Base-by-base conservation (phyloP, 2,329 filamentous ascomycete species). In the Fusarium temperatum region DNA sequence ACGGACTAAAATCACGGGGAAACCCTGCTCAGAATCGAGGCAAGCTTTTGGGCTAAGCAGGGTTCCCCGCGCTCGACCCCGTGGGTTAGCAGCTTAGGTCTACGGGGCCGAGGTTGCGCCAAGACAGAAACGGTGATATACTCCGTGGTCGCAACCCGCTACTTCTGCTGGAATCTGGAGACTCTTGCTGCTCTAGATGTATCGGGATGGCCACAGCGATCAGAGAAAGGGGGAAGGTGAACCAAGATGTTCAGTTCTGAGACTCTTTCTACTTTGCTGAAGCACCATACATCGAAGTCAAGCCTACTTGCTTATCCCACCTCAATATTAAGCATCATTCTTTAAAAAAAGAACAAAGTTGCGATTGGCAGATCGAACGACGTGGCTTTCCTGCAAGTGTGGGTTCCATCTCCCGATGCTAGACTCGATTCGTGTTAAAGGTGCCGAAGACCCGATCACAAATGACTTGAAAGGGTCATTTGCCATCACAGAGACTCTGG, bases 41-140 rank as follows among this genome's bases (percentile, higher is more conserved):
- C 17, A 35, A 51, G n/a, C 9, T 7, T 26, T 51, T 12, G 10
- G 15, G n/a, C 50, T 53, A 53, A 53, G n/a, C 50, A 53, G 32
- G 50, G 50, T 53, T 53, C 50, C 50, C 50, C 50, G 50, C 50
- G 50, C 50, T 53, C n/a, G n/a, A 26, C 50, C 50, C 50, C 50
- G 18, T 53, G 50, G 32, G n/a, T 53, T 53, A 36, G 50, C n/a
- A 53, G 9, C 22, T 35, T 35, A 36, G 50, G 30, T 24, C 50
- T 30, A 30, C 18, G 50, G 50, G 30, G 50, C 50, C 30, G 50
- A 53, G 30, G 50, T 26, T 14, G 50, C 30, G 50, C 50, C n/a
- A 53, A 36, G 50, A 53, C 50, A 36, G n/a, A 36, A 53, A 36
- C 50, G 30, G 50, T 17, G 30, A 53, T 22, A 22, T 53, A 15